Conservation (phyloP, 1,284 basidiomycete species). For the Ceratorhiza oryzae-sativae region DNA sequence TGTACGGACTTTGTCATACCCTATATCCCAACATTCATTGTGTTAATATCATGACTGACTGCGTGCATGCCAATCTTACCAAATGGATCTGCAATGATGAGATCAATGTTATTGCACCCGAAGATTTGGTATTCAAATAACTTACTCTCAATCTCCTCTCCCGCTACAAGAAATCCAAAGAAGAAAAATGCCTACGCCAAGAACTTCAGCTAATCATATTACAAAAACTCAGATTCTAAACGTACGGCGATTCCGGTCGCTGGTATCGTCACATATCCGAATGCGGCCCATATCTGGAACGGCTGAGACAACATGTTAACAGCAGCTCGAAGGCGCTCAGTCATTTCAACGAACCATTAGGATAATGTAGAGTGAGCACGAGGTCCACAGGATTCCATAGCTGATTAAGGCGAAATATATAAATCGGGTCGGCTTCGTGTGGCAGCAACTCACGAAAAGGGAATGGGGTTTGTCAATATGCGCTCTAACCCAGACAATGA, state of each 20-base stretch:
- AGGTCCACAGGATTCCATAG: slow-evolving; percentile 69
- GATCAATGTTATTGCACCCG: not conserved
- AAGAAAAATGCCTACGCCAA: slow-evolving; percentile 50
- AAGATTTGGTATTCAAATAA: slow-evolving; percentile 28
- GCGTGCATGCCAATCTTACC: slow-evolving; percentile 38
- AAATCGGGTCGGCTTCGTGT: not conserved
- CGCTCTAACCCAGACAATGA: slow-evolving; percentile 74
- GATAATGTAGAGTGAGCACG: slow-evolving; percentile 61
- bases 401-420: slow-evolving; percentile 48
- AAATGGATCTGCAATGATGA: slow-evolving; percentile 50
- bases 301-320: slow-evolving; percentile 54
- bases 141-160: slow-evolving; percentile 41
- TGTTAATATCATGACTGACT: not conserved
- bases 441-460: slow-evolving; percentile 64
- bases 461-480: slow-evolving; percentile 80
- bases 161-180: slow-evolving; percentile 50
- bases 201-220: no score
- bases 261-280: slow-evolving; percentile 73
- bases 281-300: slow-evolving; percentile 67
- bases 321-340: not conserved
- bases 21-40: not conserved
- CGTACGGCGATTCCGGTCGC: slow-evolving; percentile 45
- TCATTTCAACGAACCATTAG: slow-evolving; percentile 51
- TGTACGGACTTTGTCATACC: slow-evolving; percentile 46
- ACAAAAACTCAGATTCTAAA: not conserved